These are phyloP conservation scores for Eucalyptus microcorys DNA, from an alignment of 345 rosid genomes.

Conservation along the genomic window DNA sequence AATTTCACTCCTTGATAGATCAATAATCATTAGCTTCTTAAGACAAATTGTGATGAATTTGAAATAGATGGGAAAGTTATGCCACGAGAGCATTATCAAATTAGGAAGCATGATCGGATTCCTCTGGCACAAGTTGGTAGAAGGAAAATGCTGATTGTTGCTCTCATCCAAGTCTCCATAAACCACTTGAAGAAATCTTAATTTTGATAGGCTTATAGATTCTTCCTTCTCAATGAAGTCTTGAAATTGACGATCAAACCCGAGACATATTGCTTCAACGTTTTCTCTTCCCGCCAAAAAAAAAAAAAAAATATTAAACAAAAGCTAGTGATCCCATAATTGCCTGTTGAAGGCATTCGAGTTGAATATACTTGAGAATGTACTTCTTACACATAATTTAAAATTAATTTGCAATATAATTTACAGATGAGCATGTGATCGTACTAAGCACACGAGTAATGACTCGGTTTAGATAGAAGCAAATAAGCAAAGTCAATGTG, in stretches of 20 bases:
- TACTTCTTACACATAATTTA: too few relatives aligned
- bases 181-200: background rate
- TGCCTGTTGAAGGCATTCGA: too few relatives aligned
- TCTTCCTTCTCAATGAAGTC: background rate
- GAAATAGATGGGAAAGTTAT: too few relatives aligned
- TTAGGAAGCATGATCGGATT: too few relatives aligned
- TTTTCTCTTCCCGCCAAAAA: background rate
- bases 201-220: background rate
- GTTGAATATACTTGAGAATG: background rate
- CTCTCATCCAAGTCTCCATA: background rate
- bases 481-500: too few relatives aligned
- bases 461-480: too few relatives aligned
- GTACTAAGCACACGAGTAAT: too few relatives aligned
- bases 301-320: rapidly evolving
- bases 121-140: rapidly evolving
- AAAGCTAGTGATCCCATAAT: background rate
- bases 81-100: too few relatives aligned
- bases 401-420: too few relatives aligned
- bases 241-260: background rate
- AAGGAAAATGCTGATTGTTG: background rate
- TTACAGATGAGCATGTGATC: too few relatives aligned
- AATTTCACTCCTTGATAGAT: background rate
- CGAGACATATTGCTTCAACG: background rate
- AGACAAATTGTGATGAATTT: too few relatives aligned
- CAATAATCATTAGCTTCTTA: background rate